These are phyloP conservation scores for Torulaspora indica DNA, from an alignment of 805 yeast species.

Conservation along the genomic window DNA sequence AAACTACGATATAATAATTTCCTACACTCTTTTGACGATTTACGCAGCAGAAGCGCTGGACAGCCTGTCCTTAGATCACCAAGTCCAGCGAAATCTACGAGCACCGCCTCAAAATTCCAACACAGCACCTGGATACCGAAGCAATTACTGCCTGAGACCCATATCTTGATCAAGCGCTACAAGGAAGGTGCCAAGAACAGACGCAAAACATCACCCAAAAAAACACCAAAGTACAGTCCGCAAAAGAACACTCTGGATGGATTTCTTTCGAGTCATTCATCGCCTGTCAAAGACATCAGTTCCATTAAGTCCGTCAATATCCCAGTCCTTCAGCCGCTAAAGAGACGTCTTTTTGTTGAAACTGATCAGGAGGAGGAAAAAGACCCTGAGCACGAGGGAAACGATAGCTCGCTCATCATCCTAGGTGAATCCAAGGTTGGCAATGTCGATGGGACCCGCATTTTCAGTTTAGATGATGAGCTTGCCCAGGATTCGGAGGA, in stretches of 20 bases:
- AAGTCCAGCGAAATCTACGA: constrained; percentile 23
- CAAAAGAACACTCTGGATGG: constrained; percentile 29
- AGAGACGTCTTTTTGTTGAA: constrained; percentile 26
- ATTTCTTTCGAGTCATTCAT: constrained; percentile 22
- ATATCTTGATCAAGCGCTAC: constrained; percentile 17
- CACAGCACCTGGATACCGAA: constrained; percentile 25
- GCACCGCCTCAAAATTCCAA: constrained; percentile 14
- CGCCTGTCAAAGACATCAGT: constrained; percentile 17
- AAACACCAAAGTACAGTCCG: constrained; percentile 3
- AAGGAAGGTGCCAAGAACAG: constrained; percentile 4
- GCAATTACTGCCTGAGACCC: constrained; percentile 17
- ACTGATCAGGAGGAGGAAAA: constrained; percentile 10
- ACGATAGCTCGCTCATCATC: constrained; percentile 21
- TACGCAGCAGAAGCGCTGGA: not conserved
- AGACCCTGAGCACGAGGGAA: constrained; percentile 7
- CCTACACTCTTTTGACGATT: not conserved
- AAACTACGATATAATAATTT: constrained; percentile 23
- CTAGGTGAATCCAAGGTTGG: constrained; percentile 14
- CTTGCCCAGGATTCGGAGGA: not conserved
- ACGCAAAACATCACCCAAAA: constrained; percentile 6
- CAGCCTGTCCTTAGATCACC: not conserved
- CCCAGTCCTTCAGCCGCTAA: constrained; percentile 10
- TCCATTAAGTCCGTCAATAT: not conserved
- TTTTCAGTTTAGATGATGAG: constrained; percentile 4
- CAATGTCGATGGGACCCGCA: not conserved